Conservation (phyloP, 768 basidiomycete species). For the Lyophyllum atratum region DNA sequence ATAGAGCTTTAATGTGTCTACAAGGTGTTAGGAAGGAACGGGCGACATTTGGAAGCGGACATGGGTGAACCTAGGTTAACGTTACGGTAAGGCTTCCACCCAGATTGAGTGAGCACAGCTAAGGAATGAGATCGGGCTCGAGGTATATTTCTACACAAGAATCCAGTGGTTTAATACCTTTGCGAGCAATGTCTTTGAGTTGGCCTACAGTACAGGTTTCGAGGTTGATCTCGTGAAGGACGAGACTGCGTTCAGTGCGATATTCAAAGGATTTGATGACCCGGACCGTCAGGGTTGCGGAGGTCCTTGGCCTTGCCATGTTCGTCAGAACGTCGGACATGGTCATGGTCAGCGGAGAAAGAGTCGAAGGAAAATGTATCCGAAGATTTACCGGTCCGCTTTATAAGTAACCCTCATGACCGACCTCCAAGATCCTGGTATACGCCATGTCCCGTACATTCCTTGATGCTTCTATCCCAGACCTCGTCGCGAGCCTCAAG, state of each 20-base stretch:
- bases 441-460: conserved; percentile 42
- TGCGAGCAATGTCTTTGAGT: conserved; percentile 70
- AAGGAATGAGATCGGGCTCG: conserved; percentile 12
- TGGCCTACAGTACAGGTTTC: conserved; percentile 74
- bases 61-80: conserved; percentile 58
- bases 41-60: background rate
- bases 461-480: conserved; percentile 51
- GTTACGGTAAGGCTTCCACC: conserved; percentile 89
- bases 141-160: conserved; percentile 6
- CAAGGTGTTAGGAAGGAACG: conserved; percentile 9
- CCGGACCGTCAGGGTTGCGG: conserved; percentile 86
- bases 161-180: conserved; percentile 48
- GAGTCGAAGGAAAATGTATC: background rate
- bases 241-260: conserved; percentile 85
- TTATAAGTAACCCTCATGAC: background rate
- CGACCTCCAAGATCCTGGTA: background rate
- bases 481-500: conserved; percentile 54
- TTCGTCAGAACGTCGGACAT: conserved; percentile 56
- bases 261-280: conserved; percentile 95
- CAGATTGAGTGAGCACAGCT: conserved; percentile 75
- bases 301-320: conserved; percentile 62
- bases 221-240: conserved; percentile 82
- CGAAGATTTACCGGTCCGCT: conserved; percentile 12
- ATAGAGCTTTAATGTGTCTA: conserved; percentile 95
- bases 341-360: background rate